A percentile compares a stretch with the other conserved stretches of the same genome.
phyloP scores from a whole-genome alignment of 345 rosid genomes.

The Garcia nutans region DNA sequence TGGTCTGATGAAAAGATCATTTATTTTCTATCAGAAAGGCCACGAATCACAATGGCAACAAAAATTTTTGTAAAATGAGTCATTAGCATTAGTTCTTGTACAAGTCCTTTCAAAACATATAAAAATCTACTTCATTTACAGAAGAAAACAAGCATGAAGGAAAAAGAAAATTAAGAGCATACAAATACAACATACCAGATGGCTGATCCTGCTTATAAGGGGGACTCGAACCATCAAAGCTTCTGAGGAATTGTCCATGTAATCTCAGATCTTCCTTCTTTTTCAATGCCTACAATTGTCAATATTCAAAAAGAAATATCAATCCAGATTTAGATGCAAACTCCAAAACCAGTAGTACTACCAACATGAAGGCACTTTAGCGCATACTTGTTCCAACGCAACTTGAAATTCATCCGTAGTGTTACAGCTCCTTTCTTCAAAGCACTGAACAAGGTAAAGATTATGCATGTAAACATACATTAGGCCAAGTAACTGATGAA shows the following conservation, averaged over 20 bases:
- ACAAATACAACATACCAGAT: constrained; percentile 13
- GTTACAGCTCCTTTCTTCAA: constrained; percentile 28
- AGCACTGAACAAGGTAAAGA: constrained; percentile 14
- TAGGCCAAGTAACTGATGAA: background rate
- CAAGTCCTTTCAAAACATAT: background rate
- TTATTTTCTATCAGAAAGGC: too few relatives aligned
- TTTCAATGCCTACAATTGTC: background rate
- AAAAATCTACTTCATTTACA: background rate
- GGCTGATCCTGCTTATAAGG: constrained; percentile 19
- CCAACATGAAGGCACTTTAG: background rate
- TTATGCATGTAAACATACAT: background rate
- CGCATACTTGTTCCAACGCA: constrained; percentile 20
- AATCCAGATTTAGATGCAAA: background rate
- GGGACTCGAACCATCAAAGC: constrained; percentile 11
- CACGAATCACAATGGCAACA: too few relatives aligned
- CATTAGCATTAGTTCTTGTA: background rate
- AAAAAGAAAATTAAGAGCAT: background rate
- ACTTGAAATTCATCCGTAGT: constrained; percentile 15
- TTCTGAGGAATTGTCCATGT: background rate
- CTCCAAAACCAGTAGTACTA: background rate
- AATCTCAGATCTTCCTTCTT: constrained; percentile 20
- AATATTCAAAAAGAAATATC: background rate
- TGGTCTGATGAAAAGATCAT: background rate
- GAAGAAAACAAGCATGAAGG: background rate
- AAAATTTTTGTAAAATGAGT: too few relatives aligned